A percentile compares a stretch with the other conserved stretches of the same genome.
phyloP scores from a whole-genome alignment of 106 monocot species.

The Dioscorea dumetorum region DNA sequence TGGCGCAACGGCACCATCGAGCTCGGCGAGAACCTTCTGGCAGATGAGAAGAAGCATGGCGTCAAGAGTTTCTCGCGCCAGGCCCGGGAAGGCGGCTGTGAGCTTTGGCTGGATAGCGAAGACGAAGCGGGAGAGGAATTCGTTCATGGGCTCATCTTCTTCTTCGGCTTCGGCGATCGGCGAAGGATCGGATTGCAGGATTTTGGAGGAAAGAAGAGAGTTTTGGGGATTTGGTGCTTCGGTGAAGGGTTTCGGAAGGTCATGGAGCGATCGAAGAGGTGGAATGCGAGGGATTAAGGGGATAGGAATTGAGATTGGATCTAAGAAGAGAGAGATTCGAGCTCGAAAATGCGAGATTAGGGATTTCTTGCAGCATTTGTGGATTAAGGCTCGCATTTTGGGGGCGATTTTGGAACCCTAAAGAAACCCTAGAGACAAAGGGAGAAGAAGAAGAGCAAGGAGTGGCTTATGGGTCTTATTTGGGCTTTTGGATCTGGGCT shows the following conservation, averaged over 20 bases:
- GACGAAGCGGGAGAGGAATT: constrained; percentile 90
- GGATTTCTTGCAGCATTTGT: constrained; percentile 5
- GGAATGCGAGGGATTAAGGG: neutral
- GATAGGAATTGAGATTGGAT: neutral
- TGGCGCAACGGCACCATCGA: constrained; percentile 17
- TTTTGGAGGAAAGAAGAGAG: neutral
- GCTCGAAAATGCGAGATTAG: neutral
- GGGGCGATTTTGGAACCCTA: neutral
- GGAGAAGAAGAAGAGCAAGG: too few species aligned
- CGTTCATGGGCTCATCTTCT: constrained; percentile 49
- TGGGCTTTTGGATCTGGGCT: too few species aligned
- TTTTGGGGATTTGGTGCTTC: neutral
- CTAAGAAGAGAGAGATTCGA: too few species aligned
- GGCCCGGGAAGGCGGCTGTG: constrained; percentile 40
- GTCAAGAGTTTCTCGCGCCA: constrained; percentile 36
- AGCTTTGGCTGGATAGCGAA: constrained; percentile 50
- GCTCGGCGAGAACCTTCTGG: constrained; percentile 45
- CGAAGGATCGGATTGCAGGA: constrained; percentile 10
- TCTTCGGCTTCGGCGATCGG: constrained; percentile 4
- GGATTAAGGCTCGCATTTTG: constrained; percentile 39
- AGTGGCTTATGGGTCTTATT: too few species aligned
- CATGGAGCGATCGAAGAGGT: constrained; percentile 16
- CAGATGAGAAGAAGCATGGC: constrained; percentile 75
- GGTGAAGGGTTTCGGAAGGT: neutral
- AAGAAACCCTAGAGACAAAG: too few species aligned